Percentiles rank a stretch among this genome's conserved stretches.
Conservation (phyloP, 306 rosid genomes). For the Citrullus amarus region DNA sequence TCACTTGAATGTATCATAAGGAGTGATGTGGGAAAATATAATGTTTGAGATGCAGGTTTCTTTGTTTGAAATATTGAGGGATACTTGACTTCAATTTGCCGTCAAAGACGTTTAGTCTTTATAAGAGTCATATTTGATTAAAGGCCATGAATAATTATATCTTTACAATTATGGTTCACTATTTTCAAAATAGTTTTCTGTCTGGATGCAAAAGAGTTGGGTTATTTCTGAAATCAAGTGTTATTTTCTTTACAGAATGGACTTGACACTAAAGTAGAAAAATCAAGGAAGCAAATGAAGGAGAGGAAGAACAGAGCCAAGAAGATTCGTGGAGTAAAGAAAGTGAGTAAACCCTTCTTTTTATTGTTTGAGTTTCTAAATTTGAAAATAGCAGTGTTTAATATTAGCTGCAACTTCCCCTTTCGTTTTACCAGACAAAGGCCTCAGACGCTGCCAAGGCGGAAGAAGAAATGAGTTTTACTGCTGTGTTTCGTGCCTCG, state of each 20-base stretch:
- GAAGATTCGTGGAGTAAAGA: too few species aligned
- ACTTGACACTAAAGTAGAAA: slow-evolving; percentile 71
- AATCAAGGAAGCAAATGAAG: slow-evolving; percentile 45
- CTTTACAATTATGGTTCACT: background rate
- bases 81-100: background rate
- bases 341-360: slow-evolving; percentile 19
- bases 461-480: slow-evolving; percentile 67
- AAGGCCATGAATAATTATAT: background rate
- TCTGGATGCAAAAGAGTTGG: background rate
- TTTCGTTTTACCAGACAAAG: slow-evolving; percentile 7
- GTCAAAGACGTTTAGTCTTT: background rate
- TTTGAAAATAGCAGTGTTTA: background rate
- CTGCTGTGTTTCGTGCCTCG: background rate
- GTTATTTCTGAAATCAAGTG: background rate
- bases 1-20: background rate
- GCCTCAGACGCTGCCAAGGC: slow-evolving; percentile 82
- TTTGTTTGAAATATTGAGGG: background rate
- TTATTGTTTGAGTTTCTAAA: background rate
- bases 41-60: background rate
- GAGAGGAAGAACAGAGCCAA: background rate
- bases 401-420: background rate
- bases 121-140: background rate
- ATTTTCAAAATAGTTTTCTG: background rate
- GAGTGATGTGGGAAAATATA: background rate
- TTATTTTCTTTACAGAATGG: slow-evolving; percentile 41